phyloP scores from a whole-genome alignment of 2,329 filamentous ascomycete species.

The Aspergillus felis region DNA sequence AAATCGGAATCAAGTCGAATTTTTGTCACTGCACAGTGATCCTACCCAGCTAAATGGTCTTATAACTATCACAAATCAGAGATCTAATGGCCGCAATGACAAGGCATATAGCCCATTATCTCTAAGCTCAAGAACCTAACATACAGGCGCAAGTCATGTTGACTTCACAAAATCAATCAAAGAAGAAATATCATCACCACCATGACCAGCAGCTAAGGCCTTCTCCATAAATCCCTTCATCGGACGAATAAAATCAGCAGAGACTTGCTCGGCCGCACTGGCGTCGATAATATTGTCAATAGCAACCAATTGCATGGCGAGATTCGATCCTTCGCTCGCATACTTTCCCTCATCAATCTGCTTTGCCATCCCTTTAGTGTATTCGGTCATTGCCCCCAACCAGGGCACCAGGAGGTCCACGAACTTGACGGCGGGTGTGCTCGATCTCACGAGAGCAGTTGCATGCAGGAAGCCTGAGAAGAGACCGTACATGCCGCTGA shows the following conservation, averaged over 20 bases:
- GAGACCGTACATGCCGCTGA: slow-evolving; percentile 13
- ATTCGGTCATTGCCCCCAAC: slow-evolving; percentile 8
- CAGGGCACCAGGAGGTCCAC: slow-evolving; percentile 6
- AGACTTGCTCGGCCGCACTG: neutral
- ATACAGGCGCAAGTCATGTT: neutral
- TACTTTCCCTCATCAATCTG: slow-evolving; percentile 9
- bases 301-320: slow-evolving; percentile 6
- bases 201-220: neutral
- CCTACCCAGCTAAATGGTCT: no score
- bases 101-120: neutral
- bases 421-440: neutral
- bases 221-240: neutral
- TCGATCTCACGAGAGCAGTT: slow-evolving; percentile 6
- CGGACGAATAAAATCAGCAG: neutral
- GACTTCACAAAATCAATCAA: neutral
- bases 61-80: neutral
- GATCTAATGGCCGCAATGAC: neutral
- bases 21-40: no score
- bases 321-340: slow-evolving; percentile 5
- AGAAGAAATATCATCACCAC: neutral
- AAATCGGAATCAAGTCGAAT: no score
- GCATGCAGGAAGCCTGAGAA: slow-evolving; percentile 13
- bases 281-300: neutral
- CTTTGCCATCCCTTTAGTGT: slow-evolving; percentile 5
- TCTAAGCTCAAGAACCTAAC: neutral